Evolutionary conservation across 306 rosid genomes (phyloP).

Genomic region (Dryas octopetala): DNA sequence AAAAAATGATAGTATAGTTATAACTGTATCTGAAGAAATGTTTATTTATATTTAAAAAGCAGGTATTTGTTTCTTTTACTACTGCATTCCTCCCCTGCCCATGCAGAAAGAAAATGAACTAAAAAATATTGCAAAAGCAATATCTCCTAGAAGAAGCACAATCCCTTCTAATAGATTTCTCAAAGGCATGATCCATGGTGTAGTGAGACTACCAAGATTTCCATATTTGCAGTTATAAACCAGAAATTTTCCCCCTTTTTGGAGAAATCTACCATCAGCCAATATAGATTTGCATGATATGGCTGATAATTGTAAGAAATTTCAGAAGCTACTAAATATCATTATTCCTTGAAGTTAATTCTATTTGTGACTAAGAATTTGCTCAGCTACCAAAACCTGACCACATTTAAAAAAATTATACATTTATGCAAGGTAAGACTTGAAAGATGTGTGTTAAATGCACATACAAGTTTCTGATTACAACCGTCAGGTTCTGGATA

Average conservation of each 20-base stretch:
- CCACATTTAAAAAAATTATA: neutral
- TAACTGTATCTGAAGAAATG: too few species aligned
- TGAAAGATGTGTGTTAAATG: conserved; percentile 12
- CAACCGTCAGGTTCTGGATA: conserved; percentile 40
- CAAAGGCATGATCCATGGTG: neutral
- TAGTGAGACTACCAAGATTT: neutral
- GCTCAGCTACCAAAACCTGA: neutral
- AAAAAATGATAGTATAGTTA: neutral
- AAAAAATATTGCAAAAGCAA: neutral
- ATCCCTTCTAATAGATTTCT: neutral
- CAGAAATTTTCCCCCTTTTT: neutral
- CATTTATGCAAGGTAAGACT: neutral
- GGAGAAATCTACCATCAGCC: too few species aligned
- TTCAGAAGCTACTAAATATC: neutral
- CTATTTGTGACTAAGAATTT: neutral
- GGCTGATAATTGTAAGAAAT: too few species aligned
- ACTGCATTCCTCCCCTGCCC: too few species aligned
- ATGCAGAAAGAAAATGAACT: too few species aligned
- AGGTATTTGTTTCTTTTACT: too few species aligned
- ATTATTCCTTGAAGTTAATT: neutral
- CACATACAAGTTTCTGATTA: conserved; percentile 61
- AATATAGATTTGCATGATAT: neutral
- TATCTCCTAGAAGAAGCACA: too few species aligned
- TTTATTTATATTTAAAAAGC: too few species aligned
- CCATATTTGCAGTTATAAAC: neutral